Percentiles rank a stretch among this genome's conserved stretches.
Conservation (phyloP, 768 basidiomycete genomes). For the Panaeolus cyanescens region DNA sequence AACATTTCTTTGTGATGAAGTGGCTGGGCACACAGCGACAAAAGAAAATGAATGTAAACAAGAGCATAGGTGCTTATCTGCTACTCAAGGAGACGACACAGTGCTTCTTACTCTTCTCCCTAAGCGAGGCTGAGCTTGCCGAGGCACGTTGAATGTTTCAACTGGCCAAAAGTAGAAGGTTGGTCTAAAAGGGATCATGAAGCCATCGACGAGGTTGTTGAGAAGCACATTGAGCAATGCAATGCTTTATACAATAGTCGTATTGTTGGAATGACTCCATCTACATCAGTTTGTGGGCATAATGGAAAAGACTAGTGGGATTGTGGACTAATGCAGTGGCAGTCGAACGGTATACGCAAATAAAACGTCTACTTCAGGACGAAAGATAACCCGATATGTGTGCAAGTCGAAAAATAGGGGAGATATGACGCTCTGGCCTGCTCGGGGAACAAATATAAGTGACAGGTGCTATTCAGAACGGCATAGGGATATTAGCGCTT, state of each 20-base stretch:
- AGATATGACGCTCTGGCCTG: neutral
- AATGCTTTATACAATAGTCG: neutral
- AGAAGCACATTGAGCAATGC: neutral
- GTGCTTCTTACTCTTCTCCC: conserved; percentile 2
- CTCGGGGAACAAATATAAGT: neutral
- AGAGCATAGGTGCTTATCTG: neutral
- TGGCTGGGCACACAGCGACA: neutral
- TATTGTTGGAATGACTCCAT: neutral
- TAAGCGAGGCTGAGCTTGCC: neutral
- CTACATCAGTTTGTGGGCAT: neutral
- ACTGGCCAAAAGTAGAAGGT: neutral
- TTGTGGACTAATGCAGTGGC: neutral
- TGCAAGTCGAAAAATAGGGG: neutral
- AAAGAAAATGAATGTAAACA: neutral
- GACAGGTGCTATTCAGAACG: neutral
- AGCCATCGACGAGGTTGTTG: neutral
- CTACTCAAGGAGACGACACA: neutral
- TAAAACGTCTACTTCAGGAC: neutral
- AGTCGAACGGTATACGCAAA: neutral
- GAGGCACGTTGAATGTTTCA: neutral
- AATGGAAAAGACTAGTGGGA: neutral
- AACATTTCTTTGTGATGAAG: neutral
- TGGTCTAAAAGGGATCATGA: neutral
- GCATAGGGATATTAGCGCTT: too few species aligned
- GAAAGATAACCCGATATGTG: neutral